Percentiles rank a stretch among this genome's conserved stretches.
These are phyloP conservation scores for Candida boleticola DNA, from an alignment of 805 yeast genomes.

Conservation along the genomic window DNA sequence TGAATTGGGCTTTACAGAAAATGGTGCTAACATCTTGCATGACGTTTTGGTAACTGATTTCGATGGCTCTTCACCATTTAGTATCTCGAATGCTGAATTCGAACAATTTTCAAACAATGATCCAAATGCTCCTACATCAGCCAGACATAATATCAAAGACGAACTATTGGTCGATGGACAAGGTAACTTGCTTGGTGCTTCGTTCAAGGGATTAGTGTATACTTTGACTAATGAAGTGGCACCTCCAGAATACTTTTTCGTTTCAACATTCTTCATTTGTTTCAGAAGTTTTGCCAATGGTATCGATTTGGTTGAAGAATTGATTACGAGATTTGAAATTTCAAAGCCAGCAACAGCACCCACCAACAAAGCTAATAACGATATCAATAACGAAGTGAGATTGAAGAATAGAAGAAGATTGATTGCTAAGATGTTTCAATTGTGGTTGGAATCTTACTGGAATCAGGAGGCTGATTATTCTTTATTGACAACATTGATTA, in stretches of 20 bases:
- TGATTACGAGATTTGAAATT: constrained; percentile 57
- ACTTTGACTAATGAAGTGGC: constrained; percentile 63
- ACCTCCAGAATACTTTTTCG: constrained; percentile 65
- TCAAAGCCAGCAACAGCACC: constrained; percentile 3
- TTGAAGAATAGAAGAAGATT: constrained; percentile 62
- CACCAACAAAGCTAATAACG: constrained; percentile 8
- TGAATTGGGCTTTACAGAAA: constrained; percentile 44
- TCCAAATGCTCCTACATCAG: constrained; percentile 8
- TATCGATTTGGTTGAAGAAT: constrained; percentile 62
- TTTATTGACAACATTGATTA: constrained; percentile 66
- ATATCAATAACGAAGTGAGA: constrained; percentile 27
- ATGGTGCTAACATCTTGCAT: constrained; percentile 47
- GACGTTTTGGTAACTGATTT: constrained; percentile 27
- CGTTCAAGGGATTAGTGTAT: constrained; percentile 65
- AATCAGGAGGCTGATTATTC: constrained; percentile 57
- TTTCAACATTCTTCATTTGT: constrained; percentile 73
- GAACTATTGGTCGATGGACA: constrained; percentile 54
- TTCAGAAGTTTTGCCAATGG: constrained; percentile 72
- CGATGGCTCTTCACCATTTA: constrained; percentile 28
- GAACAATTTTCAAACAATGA: constrained; percentile 27
- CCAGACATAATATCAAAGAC: constrained; percentile 21
- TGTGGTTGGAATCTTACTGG: constrained; percentile 94
- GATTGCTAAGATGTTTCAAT: constrained; percentile 65
- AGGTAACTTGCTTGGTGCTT: constrained; percentile 62
- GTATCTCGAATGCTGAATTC: constrained; percentile 35